Evolutionary conservation across 1,284 basidiomycete genomes (phyloP), one percentile per base, ranked within the genome.

Genomic region (Pulchroboletus neoregius): DNA sequence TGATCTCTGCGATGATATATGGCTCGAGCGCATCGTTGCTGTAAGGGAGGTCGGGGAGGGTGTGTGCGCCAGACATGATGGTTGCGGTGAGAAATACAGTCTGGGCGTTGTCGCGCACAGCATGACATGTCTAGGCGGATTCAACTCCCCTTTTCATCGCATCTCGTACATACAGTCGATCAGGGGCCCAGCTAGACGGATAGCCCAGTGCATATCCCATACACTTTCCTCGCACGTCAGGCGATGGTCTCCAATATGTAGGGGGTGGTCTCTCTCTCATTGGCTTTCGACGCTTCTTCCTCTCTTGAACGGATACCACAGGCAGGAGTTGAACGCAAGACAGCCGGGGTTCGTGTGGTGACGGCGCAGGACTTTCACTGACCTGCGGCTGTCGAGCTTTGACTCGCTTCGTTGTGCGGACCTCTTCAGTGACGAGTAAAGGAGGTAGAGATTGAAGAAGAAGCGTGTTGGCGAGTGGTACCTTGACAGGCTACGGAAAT

Each of bases 21-120:
- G 91, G 91, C 75, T 94, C 90, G 61, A 94, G 86, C 45, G 81
- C 84, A 76, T 94, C 76, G 72, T 96, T 95, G 30, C 72, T 71
- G 71, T 96, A 98, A 36, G 91, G 89, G 39, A 97, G 85, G 58
- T 82, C 71, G 41, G 92, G 94, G 43, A 95, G 82, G 45, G 76
- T 79, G 76, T 87, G 76, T 22, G 39, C 5, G 39, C 47, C 48
- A 45, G 63, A 56, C 65, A 65, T 67, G 50, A 15, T 46, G 42
- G 43, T 49, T 10, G 32, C 30, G 7, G 41, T 34, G 16, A 9
- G 43, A 30, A 7, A 6, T 0, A 5, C 1, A 10, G 26, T n/a
- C n/a, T n/a, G 10, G 11, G 34, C 23, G 36, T 45, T 23, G 45
- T 46, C 40, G 43, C 36, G 43, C 58, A 50, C 57, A 57, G 56